Evolutionary conservation across 441 rosid genomes (phyloP), one percentile per base, ranked within the genome.

Genomic region (Bocquillonia castaneifolia): DNA sequence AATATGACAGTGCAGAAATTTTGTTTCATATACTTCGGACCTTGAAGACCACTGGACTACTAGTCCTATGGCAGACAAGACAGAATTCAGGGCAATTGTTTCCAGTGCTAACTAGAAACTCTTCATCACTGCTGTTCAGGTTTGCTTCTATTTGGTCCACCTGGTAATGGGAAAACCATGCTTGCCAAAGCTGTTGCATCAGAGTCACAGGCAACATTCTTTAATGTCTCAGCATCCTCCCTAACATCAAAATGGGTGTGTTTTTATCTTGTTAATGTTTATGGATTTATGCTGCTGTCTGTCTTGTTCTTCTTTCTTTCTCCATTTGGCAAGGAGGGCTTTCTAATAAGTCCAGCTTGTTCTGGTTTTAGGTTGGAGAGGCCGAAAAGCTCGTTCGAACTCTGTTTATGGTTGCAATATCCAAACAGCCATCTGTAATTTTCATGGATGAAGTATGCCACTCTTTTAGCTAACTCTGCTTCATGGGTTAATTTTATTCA

Each of bases 151-250:
- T 92, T 92, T 81, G 97, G 98, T 48, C 98, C 98, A 59, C 98
- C 97, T 70, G 98, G 98, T 44, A 92, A 90, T 81, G 98, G 98
- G 48, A 92, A 92, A 78, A 92, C 98, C 64, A 92, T 92, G 98
- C 96, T 93, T 79, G 97, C 93, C 47, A 93, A 93, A 78, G 98
- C 98, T 58, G 97, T 93, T 13, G 97, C 98, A 60, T 93, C 98
- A 9, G 96, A 93, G 82, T 88, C 98, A 51, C 82, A 85, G 76
- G 98, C 97, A 63, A 93, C 98, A 22, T 93, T 93, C 82, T 93
- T 93, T 73, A 93, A 90, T 42, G 91, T 93, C 79, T 86, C 98
- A 62, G 96, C 98, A 34, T 93, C 98, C 75, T 90, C 97, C 58
- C 72, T 93, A 68, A 93, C 97, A 36, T 93, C 98, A 57, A 90